phyloP scores from a whole-genome alignment of 805 yeast genomes.

The Wickerhamiella allomyrinae region DNA sequence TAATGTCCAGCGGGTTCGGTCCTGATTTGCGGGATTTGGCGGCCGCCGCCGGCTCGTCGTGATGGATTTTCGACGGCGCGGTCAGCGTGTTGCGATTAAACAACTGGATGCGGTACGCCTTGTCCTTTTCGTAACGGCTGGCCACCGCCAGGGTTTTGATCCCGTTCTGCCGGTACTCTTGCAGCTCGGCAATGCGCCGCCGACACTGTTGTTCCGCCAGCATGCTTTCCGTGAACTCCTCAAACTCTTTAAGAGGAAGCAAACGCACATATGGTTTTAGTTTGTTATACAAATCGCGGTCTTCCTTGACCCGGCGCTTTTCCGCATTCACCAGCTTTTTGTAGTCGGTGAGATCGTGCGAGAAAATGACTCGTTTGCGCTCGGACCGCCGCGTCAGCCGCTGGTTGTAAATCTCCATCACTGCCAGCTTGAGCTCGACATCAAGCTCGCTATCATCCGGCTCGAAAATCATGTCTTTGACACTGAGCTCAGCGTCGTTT shows the following conservation, averaged over 20 bases:
- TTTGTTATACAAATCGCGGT: slow-evolving; percentile 62
- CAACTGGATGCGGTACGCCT: slow-evolving; percentile 48
- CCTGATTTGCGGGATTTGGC: slow-evolving; percentile 21
- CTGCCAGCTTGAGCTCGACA: slow-evolving; percentile 75
- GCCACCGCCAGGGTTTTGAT: slow-evolving; percentile 75
- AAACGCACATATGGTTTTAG: slow-evolving; percentile 71
- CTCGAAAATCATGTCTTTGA: slow-evolving; percentile 91
- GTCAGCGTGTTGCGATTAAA: slow-evolving; percentile 13
- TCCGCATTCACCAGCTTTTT: slow-evolving; percentile 68
- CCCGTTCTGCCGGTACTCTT: slow-evolving; percentile 88
- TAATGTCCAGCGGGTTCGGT: slow-evolving; percentile 26
- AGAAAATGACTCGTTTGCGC: slow-evolving; percentile 66
- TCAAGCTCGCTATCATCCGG: slow-evolving; percentile 83
- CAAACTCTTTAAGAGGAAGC: slow-evolving; percentile 70
- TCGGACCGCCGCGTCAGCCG: slow-evolving; percentile 86
- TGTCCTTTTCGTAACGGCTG: slow-evolving; percentile 74
- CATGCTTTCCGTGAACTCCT: slow-evolving; percentile 56
- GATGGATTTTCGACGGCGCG: slow-evolving; percentile 8
- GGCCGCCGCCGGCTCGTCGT: slow-evolving; percentile 11
- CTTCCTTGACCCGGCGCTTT: slow-evolving; percentile 78
- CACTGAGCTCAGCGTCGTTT: slow-evolving; percentile 88
- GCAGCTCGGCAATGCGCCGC: slow-evolving; percentile 72
- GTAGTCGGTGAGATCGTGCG: slow-evolving; percentile 70
- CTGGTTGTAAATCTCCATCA: slow-evolving; percentile 79
- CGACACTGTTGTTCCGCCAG: slow-evolving; percentile 66